Evolutionary conservation across 805 yeast species (phyloP), one percentile per base, ranked within the genome.

Genomic region (Naumovozyma baii): DNA sequence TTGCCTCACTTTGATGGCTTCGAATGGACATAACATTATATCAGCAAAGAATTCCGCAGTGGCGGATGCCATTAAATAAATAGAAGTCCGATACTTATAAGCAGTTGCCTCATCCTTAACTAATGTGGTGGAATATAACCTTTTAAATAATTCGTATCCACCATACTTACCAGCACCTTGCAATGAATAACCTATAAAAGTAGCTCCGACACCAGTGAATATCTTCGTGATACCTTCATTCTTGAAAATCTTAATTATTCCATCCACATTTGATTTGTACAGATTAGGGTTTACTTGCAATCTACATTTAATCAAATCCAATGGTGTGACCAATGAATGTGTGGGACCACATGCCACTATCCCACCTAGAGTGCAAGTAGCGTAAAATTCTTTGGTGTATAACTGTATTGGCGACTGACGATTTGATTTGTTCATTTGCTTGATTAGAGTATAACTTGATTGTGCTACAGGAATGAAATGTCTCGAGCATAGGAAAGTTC

Each of bases 111-210:
- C 74, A 31, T 46, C 77, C 74, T 40, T 72, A 73, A 36, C 95
- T 92, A 37, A 80, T 72, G 22, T 74, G 41, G 54, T 76, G 75
- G 80, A 64, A 63, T 87, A 90, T 42, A 74, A 69, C 65, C 82
- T 77, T 67, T 90, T 90, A 74, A 90, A 90, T 53, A 69, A 73
- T 65, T 90, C 97, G 66, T 92, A 90, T 61, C 87, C 79, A 22
- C 98, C 98, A 64, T 90, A 90, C 65, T 90, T 90, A 54, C 96
- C 95, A 37, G 95, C 95, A 54, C 98, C 97, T 67, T 90, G 98
- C 55, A 88, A 68, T 5, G 96, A 82, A 66, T 92, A 90, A 18
- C 97, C 97, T 44, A 88, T 70, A 45, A 82, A 76, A 3, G 97
- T 92, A 36, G 97, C 96, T 31, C 95, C 92, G 48, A 86, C 59